Evolutionary conservation across 2,329 filamentous ascomycete species (phyloP).

Genomic region (Sclerotinia nivalis): DNA sequence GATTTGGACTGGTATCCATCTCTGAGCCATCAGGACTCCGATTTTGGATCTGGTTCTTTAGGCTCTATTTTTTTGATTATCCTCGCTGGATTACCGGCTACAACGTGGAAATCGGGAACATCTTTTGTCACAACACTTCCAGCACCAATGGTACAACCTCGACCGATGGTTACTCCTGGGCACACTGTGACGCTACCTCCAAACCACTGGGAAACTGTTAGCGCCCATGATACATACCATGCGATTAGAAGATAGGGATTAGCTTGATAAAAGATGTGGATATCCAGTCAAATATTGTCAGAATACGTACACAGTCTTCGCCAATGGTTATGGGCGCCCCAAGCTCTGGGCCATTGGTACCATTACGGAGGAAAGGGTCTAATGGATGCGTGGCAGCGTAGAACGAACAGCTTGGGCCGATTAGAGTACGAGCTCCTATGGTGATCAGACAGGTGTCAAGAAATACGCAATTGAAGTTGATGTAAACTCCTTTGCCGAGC

Average conservation of each 20-base stretch:
- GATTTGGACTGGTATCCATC: not conserved
- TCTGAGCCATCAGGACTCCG: slow-evolving; percentile 14
- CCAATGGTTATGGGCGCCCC: slow-evolving; percentile 74
- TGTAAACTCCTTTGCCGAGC: slow-evolving; percentile 69
- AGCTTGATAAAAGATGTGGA: not conserved
- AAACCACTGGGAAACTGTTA: slow-evolving; percentile 54
- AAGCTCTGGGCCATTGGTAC: slow-evolving; percentile 70
- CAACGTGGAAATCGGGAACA: slow-evolving; percentile 63
- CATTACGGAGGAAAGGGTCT: slow-evolving; percentile 72
- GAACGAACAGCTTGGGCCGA: slow-evolving; percentile 77
- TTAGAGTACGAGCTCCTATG: slow-evolving; percentile 73
- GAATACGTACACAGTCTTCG: slow-evolving; percentile 61
- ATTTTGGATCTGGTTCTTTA: slow-evolving; percentile 35
- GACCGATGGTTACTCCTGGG: slow-evolving; percentile 76
- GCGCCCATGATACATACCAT: not conserved
- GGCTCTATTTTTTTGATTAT: slow-evolving; percentile 51
- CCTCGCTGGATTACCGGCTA: slow-evolving; percentile 67
- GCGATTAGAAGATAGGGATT: not conserved
- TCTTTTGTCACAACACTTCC: slow-evolving; percentile 82
- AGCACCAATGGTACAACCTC: slow-evolving; percentile 72
- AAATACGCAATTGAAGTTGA: slow-evolving; percentile 75
- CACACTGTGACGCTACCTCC: slow-evolving; percentile 71
- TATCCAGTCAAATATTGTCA: not conserved
- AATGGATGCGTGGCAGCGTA: slow-evolving; percentile 76
- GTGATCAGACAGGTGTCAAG: slow-evolving; percentile 75